These are phyloP conservation scores for Trichoderma gracile DNA, from an alignment of 2,329 filamentous ascomycete species.

Conservation along the genomic window DNA sequence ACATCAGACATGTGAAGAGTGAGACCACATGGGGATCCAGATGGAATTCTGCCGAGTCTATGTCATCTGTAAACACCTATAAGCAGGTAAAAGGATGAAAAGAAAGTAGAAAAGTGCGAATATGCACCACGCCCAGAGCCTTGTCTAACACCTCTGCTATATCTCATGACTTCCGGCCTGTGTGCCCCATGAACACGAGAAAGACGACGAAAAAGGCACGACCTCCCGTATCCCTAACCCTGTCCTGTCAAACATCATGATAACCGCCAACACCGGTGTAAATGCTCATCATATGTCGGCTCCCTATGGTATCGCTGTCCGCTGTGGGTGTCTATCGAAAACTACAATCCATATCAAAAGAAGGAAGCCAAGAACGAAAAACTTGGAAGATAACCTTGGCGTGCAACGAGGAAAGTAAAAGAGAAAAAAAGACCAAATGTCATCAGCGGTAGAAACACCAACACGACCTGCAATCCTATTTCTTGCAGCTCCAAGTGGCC, in stretches of 20 bases:
- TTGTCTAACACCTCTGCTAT: not conserved
- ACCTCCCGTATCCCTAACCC: conserved; percentile 15
- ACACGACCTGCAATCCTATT: not conserved
- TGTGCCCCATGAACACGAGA: not conserved
- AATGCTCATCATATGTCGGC: conserved; percentile 23
- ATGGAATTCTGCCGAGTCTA: not conserved
- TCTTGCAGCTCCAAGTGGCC: conserved; percentile 20
- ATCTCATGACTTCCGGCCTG: not conserved
- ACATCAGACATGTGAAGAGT: not conserved
- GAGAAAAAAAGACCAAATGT: not conserved
- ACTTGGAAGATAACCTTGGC: not conserved
- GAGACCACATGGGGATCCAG: not conserved
- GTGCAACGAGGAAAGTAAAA: not conserved
- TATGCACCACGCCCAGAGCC: conserved; percentile 1
- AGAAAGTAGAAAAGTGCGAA: not conserved
- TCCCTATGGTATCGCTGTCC: not conserved
- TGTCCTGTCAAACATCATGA: conserved; percentile 17
- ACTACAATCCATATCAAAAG: not conserved
- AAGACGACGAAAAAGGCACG: not conserved
- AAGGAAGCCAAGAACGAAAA: not conserved
- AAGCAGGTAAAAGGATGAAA: not conserved
- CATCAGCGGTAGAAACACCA: not conserved
- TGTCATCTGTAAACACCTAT: not conserved
- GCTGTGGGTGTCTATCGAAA: conserved; percentile 10
- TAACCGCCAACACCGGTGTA: conserved; percentile 24